A percentile compares a stretch with the other conserved stretches of the same genome.
Evolutionary conservation across 495 filamentous ascomycete species (phyloP).

Genomic region (Xylaria palmicola): DNA sequence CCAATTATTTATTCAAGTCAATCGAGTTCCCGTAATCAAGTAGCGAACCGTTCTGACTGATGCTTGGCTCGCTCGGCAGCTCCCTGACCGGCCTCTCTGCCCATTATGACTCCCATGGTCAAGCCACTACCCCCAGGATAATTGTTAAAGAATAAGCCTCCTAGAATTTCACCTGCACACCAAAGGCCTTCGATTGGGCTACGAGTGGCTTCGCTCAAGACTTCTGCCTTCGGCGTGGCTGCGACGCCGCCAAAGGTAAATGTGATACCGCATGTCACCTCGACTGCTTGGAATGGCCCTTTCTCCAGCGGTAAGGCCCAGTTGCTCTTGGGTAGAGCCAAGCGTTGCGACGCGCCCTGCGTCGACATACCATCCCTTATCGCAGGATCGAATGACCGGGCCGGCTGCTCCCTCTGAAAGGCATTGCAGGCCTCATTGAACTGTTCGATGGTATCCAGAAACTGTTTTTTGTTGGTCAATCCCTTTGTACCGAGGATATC

Average conservation of each 20-base stretch:
- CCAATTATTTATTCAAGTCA: background rate
- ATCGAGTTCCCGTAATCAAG: background rate
- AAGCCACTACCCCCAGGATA: conserved; percentile 65
- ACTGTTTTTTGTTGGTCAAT: conserved; percentile 37
- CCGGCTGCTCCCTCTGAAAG: conserved; percentile 38
- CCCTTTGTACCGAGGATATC: conserved; percentile 44
- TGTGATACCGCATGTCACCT: conserved; percentile 59
- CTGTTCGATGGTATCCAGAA: conserved; percentile 47
- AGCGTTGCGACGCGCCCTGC: conserved; percentile 34
- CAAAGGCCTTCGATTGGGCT: conserved; percentile 51
- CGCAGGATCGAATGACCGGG: conserved; percentile 51
- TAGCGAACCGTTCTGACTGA: background rate
- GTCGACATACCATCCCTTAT: conserved; percentile 58
- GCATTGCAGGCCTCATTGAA: conserved; percentile 54
- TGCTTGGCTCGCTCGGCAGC: conserved; percentile 19
- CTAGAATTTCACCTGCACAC: conserved; percentile 62
- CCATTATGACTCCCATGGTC: conserved; percentile 39
- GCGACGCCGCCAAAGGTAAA: conserved; percentile 66
- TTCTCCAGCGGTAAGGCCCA: conserved; percentile 59
- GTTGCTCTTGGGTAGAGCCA: conserved; percentile 58
- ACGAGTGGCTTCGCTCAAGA: conserved; percentile 46
- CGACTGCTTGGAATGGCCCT: conserved; percentile 57
- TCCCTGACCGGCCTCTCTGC: conserved; percentile 22
- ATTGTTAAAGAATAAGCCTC: conserved; percentile 62
- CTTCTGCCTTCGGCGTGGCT: conserved; percentile 46